These are phyloP conservation scores for Aristolochia fimbriata DNA, from an alignment of 164 flowering plant species.

Conservation along the genomic window DNA sequence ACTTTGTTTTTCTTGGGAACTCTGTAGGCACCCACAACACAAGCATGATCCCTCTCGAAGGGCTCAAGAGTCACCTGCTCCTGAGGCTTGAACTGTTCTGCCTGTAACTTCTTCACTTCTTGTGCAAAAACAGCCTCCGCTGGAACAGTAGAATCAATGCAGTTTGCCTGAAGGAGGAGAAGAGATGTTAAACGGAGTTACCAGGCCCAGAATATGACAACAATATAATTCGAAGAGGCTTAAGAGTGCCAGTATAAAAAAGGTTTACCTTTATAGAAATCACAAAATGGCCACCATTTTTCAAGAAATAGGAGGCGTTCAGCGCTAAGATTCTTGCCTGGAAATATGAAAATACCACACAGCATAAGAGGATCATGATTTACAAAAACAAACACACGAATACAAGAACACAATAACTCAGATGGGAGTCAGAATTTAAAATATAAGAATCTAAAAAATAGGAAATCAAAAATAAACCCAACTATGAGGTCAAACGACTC, in stretches of 20 bases:
- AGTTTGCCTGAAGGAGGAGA: conserved; percentile 52
- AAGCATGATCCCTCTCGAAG: conserved; percentile 93
- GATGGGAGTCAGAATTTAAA: not conserved
- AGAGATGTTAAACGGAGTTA: not conserved
- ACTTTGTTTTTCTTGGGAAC: conserved; percentile 68
- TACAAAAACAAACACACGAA: not conserved
- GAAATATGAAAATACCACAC: conserved; percentile 22
- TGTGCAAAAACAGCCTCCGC: conserved; percentile 80
- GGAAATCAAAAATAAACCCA: not conserved
- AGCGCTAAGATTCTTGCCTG: conserved; percentile 95
- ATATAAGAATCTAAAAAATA: too few species aligned
- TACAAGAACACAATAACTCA: not conserved
- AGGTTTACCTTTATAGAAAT: conserved; percentile 85
- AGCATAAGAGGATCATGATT: not conserved
- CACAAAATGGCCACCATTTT: conserved; percentile 91
- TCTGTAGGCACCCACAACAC: conserved; percentile 94
- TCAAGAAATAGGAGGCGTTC: conserved; percentile 85
- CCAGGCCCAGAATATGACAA: not conserved
- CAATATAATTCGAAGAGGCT: not conserved
- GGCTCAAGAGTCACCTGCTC: conserved; percentile 93
- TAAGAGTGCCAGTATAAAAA: not conserved
- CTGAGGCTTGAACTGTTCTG: conserved; percentile 66
- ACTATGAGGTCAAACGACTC: not conserved
- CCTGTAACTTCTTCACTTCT: conserved; percentile 83
- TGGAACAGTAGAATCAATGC: conserved; percentile 84